Conservation (phyloP, 2,329 filamentous ascomycete species). For the Pseudocercospora vitis region DNA sequence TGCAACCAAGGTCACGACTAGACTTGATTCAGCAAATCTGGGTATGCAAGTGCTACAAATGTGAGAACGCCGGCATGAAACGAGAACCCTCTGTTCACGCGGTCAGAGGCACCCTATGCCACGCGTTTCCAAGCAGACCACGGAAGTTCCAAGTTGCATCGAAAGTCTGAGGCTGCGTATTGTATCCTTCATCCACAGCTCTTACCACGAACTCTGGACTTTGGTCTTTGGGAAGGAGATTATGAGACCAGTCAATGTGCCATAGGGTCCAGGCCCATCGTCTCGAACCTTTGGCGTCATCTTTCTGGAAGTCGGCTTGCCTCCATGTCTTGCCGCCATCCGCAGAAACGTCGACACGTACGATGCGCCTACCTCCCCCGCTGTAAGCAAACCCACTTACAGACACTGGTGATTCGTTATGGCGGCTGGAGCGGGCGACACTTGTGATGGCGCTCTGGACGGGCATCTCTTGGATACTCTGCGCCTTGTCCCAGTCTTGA, state of each 20-base stretch:
- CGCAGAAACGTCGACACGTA: conserved; percentile 66
- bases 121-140: conserved; percentile 66
- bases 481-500: conserved; percentile 61
- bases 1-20: too few relatives aligned
- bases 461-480: conserved; percentile 67
- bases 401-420: conserved; percentile 27
- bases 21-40: background rate
- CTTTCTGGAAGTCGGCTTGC: conserved; percentile 60
- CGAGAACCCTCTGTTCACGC: background rate
- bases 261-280: conserved; percentile 66
- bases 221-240: conserved; percentile 44
- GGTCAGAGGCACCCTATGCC: conserved; percentile 57
- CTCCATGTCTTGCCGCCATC: conserved; percentile 65
- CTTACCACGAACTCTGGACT: conserved; percentile 57
- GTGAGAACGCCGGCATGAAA: background rate
- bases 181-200: conserved; percentile 66
- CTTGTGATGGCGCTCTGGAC: conserved; percentile 66
- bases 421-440: conserved; percentile 27
- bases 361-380: conserved; percentile 64
- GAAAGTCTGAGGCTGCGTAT: conserved; percentile 64
- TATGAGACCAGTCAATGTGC: conserved; percentile 49
- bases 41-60: background rate
- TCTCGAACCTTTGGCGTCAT: conserved; percentile 50
- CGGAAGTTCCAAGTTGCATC: conserved; percentile 62
- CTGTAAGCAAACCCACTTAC: conserved; percentile 67